Evolutionary conservation across 2,329 filamentous ascomycete species (phyloP).

Genomic region (Dactylellina leptospora): DNA sequence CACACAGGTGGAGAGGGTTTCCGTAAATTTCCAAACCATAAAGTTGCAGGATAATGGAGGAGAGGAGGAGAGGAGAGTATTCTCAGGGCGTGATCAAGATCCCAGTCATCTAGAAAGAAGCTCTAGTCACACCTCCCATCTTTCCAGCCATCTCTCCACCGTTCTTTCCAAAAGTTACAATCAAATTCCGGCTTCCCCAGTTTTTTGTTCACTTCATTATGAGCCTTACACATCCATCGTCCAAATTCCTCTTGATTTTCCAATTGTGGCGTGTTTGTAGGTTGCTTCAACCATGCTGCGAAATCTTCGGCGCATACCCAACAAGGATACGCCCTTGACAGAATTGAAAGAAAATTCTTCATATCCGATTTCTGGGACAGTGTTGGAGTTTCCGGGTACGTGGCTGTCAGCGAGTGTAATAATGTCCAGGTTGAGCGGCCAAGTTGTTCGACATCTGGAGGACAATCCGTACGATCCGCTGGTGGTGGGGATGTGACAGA

Average conservation of each 20-base stretch:
- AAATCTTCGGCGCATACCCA: conserved; percentile 96
- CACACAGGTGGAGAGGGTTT: neutral
- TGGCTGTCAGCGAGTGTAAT: conserved; percentile 87
- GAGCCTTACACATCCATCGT: conserved; percentile 82
- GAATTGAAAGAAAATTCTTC: conserved; percentile 77
- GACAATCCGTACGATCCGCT: conserved; percentile 60
- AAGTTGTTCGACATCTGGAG: conserved; percentile 85
- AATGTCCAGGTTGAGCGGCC: conserved; percentile 93
- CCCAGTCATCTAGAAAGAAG: neutral
- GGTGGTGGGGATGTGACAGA: conserved; percentile 1
- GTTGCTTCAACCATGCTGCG: conserved; percentile 76
- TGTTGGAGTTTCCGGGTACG: conserved; percentile 78
- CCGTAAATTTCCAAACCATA: neutral
- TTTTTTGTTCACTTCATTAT: conserved; percentile 88
- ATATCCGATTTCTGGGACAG: conserved; percentile 77
- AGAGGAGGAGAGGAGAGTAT: neutral
- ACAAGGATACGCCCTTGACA: conserved; percentile 90
- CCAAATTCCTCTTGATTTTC: conserved; percentile 75
- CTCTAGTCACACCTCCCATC: conserved; percentile 71
- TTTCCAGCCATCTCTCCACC: conserved; percentile 89
- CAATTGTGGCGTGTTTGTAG: conserved; percentile 67
- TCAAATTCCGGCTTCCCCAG: conserved; percentile 91
- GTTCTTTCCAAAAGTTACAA: conserved; percentile 85
- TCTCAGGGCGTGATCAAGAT: neutral
- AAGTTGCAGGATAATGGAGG: too few species aligned